Evolutionary conservation across 768 basidiomycete species (phyloP).

Genomic region (Dacryopinax spathularia): DNA sequence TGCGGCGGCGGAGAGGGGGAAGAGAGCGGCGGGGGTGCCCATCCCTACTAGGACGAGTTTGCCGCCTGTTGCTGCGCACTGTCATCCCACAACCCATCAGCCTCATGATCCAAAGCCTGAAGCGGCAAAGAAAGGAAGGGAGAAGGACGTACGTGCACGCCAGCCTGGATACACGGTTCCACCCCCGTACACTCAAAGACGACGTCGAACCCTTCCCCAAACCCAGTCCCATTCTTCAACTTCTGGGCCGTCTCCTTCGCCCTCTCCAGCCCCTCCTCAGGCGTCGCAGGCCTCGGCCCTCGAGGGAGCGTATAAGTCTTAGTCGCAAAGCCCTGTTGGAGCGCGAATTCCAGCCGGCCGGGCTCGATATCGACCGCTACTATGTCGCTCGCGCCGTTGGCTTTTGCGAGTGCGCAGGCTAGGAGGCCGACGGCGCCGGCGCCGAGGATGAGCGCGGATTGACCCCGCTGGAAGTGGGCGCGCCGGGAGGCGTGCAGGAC

Average conservation of each 20-base stretch:
- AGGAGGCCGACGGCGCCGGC: conserved; percentile 89
- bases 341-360: conserved; percentile 64
- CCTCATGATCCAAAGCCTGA: too few species aligned
- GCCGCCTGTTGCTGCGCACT: conserved; percentile 74
- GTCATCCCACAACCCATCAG: too few species aligned
- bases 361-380: conserved; percentile 79
- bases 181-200: conserved; percentile 95
- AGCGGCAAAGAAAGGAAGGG: conserved; percentile 12
- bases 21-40: conserved; percentile 68
- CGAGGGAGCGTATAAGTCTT: conserved; percentile 52
- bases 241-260: conserved; percentile 34
- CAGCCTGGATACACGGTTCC: conserved; percentile 81
- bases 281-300: conserved; percentile 20
- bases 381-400: conserved; percentile 50
- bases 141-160: conserved; percentile 55
- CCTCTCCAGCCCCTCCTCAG: conserved; percentile 9
- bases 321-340: conserved; percentile 57
- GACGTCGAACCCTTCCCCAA: conserved; percentile 75
- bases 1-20: conserved; percentile 75
- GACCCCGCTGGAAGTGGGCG: conserved; percentile 32
- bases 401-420: conserved; percentile 60
- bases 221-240: conserved; percentile 35
- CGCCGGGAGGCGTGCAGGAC: conserved; percentile 49
- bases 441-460: conserved; percentile 76
- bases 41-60: conserved; percentile 92